Conservation (phyloP, 1,284 basidiomycete genomes). For the Neonothopanus nambi region DNA sequence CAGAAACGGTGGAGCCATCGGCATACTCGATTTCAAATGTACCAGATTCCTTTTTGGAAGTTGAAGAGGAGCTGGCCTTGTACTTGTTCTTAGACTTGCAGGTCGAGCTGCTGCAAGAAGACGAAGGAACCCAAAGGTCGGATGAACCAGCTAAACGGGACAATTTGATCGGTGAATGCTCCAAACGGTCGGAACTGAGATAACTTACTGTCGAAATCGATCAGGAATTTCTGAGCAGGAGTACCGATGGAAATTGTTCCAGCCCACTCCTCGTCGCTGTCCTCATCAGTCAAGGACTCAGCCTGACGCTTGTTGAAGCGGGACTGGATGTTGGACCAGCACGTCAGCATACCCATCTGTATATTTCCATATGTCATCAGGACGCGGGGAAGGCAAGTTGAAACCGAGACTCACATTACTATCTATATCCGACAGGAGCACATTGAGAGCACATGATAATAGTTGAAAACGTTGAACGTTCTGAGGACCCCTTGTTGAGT, state of each 20-base stretch:
- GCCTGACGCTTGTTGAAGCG: conserved; percentile 21
- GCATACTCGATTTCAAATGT: conserved; percentile 51
- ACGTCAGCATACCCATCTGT: too few species aligned
- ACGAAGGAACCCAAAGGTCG: conserved; percentile 25
- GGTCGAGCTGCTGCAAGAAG: conserved; percentile 31
- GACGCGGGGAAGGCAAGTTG: too few species aligned
- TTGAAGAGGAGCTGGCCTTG: conserved; percentile 35
- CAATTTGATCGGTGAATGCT: too few species aligned
- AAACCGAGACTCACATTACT: too few species aligned
- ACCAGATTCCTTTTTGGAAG: conserved; percentile 29
- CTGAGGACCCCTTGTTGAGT: too few species aligned
- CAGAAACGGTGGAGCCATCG: conserved; percentile 54
- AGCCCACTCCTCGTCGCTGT: conserved; percentile 25
- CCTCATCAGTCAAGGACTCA: conserved; percentile 24
- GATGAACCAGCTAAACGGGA: conserved; percentile 24
- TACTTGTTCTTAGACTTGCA: conserved; percentile 26
- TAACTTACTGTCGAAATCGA: conserved; percentile 36
- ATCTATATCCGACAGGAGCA: too few species aligned
- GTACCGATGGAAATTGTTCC: conserved; percentile 33
- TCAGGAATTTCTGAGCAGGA: conserved; percentile 26
- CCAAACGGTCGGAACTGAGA: too few species aligned
- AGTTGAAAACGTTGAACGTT: too few species aligned
- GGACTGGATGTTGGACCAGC: conserved; percentile 13
- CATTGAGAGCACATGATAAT: too few species aligned
- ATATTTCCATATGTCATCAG: too few species aligned